Evolutionary conservation across 495 filamentous ascomycete species (phyloP), one percentile per base, ranked within the genome.

Genomic region (Pyrenopolyporus hunteri): DNA sequence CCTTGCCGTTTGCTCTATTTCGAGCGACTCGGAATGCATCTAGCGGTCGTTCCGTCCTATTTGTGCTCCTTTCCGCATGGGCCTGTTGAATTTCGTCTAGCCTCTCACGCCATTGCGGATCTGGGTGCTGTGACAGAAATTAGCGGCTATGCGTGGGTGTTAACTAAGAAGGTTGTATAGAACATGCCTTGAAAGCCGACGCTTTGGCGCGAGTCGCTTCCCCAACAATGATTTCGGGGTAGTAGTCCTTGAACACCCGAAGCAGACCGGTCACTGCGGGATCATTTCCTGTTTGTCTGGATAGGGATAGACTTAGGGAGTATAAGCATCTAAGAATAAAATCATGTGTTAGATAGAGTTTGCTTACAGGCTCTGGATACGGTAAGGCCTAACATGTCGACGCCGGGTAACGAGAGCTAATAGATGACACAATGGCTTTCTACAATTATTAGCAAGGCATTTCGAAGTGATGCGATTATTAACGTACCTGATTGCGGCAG

Each of bases 351-450:
- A n/a, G n/a, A n/a, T 23, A 28, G 16, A 33, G 2, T 6, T 22
- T 9, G 85, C 90, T 78, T 80, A 93, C 78, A 97, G 76, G 37
- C 85, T 76, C 62, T 96, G 92, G 26, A 96, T 92, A 49, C 92
- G 78, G 64, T 91, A 93, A 2, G 91, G 90, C 57, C 86, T 85
- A 32, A 97, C 92, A 73, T 96, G 91, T 65, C 89, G 92, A n/a
- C 92, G 85, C 39, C 89, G 78, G 16, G 92, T 96, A 31, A 94
- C 83, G 9, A 90, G 73, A 7, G 91, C 89, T 16, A 97, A 82
- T n/a, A 97, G 74, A 73, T 94, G 89, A 64, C 92, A 96, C 47
- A 95, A 54, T 48, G 83, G 79, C 8, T 84, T 75, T 55, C 84
- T 85, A 59, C 20, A 26, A 13, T 19, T 33, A 9, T 72, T 47